Evolutionary conservation across 1,284 basidiomycete species (phyloP).

Genomic region (Puccinia horiana): DNA sequence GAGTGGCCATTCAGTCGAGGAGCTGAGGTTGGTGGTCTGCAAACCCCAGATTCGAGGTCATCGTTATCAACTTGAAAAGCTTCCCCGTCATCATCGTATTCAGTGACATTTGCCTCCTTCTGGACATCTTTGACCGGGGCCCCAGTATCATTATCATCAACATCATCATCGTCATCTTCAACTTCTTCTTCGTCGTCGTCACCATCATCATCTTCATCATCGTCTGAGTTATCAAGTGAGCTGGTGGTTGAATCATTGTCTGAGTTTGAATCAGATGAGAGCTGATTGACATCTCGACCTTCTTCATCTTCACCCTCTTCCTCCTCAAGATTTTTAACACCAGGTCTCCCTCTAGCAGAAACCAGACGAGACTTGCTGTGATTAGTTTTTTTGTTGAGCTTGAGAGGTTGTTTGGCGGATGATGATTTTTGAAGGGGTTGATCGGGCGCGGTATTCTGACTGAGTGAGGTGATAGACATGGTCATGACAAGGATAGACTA

Average conservation of each 20-base stretch:
- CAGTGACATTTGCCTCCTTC: neutral
- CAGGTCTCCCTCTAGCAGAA: neutral
- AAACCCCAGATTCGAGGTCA: constrained; percentile 2
- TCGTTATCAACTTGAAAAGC: neutral
- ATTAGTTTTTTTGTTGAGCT: constrained; percentile 5
- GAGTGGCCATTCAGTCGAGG: neutral
- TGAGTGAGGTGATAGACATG: constrained; percentile 21
- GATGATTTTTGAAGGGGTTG: neutral
- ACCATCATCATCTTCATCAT: neutral
- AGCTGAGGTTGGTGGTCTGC: neutral
- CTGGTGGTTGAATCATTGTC: neutral
- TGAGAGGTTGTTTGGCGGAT: neutral
- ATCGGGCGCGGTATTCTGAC: neutral
- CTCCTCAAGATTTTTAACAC: neutral
- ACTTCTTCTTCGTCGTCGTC: neutral
- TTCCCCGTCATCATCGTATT: neutral
- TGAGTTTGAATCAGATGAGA: constrained; percentile 11
- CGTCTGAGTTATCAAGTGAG: constrained; percentile 4
- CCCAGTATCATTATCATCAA: neutral
- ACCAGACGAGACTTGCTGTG: neutral
- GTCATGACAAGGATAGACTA: constrained; percentile 9
- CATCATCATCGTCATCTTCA: constrained; percentile 6
- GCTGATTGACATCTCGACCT: neutral
- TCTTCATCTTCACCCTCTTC: constrained; percentile 1
- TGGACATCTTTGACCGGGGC: neutral